Conservation (phyloP, 371 early-diverging fungal genomes). For the Modicella reniformis region DNA sequence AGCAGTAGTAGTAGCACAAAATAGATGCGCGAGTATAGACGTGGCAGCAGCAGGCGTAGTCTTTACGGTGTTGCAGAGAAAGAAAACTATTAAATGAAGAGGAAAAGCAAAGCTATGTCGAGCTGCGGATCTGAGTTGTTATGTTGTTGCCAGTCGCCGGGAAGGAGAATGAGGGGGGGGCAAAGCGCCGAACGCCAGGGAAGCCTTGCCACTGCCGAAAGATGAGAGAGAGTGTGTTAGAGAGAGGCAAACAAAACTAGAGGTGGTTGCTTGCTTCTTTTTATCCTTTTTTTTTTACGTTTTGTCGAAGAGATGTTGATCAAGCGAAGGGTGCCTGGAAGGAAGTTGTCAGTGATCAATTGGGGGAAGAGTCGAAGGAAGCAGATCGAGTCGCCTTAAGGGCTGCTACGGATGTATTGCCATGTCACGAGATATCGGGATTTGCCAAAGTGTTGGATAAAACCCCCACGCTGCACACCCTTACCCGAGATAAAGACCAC, state of each 20-base stretch:
- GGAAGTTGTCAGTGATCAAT: no score
- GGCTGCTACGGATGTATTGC: no score
- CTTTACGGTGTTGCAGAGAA: slow-evolving; percentile 31
- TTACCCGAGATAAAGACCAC: slow-evolving; percentile 40
- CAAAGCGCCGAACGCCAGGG: neutral
- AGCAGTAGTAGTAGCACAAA: slow-evolving; percentile 12
- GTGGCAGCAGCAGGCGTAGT: slow-evolving; percentile 24
- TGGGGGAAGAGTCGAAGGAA: no score
- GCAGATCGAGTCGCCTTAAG: no score
- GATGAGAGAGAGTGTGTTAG: neutral
- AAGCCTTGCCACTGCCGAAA: neutral
- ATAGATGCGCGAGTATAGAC: slow-evolving; percentile 10
- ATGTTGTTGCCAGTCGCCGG: no score
- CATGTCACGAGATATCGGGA: no score
- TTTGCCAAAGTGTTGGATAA: neutral
- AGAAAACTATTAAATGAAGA: neutral
- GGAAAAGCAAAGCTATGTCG: neutral
- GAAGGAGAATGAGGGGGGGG: no score
- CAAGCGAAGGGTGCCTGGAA: no score
- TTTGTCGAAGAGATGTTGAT: neutral
- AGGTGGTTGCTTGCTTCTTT: neutral
- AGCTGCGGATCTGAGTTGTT: no score
- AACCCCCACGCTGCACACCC: slow-evolving; percentile 29
- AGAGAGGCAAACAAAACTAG: neutral
- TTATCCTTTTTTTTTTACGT: slow-evolving; percentile 3